A percentile compares a stretch with the other conserved stretches of the same genome.
Evolutionary conservation across 2,329 filamentous ascomycete species (phyloP).

Genomic region (Sphaerulina musiva): DNA sequence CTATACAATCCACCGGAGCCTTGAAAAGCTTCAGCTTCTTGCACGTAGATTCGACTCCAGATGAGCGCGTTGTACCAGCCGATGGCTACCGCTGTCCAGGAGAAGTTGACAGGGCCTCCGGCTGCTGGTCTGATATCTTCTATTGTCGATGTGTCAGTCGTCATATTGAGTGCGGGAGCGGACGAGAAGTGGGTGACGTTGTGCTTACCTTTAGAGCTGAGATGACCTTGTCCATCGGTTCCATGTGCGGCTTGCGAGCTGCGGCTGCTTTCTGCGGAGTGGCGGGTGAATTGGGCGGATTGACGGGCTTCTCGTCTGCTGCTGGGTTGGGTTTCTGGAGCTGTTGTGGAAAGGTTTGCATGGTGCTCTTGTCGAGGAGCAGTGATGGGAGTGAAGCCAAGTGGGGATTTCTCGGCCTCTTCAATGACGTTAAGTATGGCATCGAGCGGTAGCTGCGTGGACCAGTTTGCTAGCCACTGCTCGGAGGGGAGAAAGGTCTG

Average conservation of each 20-base stretch:
- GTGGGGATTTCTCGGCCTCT: slow-evolving; percentile 13
- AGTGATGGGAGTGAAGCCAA: background rate
- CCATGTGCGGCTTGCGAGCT: slow-evolving; percentile 7
- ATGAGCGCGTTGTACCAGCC: slow-evolving; percentile 95
- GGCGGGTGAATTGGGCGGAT: slow-evolving; percentile 14
- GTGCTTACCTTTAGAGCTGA: slow-evolving; percentile 12
- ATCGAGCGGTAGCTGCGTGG: slow-evolving; percentile 86
- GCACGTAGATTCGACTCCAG: slow-evolving; percentile 87
- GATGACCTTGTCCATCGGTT: slow-evolving; percentile 17
- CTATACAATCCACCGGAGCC: slow-evolving; percentile 86
- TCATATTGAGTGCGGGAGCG: no score
- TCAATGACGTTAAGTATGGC: slow-evolving; percentile 25
- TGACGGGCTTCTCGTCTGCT: slow-evolving; percentile 14
- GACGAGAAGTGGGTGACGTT: background rate
- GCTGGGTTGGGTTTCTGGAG: slow-evolving; percentile 6
- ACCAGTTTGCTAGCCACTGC: slow-evolving; percentile 85
- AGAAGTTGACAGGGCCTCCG: slow-evolving; percentile 8
- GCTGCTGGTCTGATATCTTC: slow-evolving; percentile 10
- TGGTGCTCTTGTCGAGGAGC: slow-evolving; percentile 2
- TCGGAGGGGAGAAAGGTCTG: slow-evolving; percentile 67
- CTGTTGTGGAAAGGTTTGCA: slow-evolving; percentile 11
- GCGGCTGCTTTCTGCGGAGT: slow-evolving; percentile 6
- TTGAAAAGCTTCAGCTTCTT: slow-evolving; percentile 76
- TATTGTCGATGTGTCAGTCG: background rate
- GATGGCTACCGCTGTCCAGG: slow-evolving; percentile 38